These are phyloP conservation scores for Candida sonorensis DNA, from an alignment of 805 yeast species.

Conservation along the genomic window DNA sequence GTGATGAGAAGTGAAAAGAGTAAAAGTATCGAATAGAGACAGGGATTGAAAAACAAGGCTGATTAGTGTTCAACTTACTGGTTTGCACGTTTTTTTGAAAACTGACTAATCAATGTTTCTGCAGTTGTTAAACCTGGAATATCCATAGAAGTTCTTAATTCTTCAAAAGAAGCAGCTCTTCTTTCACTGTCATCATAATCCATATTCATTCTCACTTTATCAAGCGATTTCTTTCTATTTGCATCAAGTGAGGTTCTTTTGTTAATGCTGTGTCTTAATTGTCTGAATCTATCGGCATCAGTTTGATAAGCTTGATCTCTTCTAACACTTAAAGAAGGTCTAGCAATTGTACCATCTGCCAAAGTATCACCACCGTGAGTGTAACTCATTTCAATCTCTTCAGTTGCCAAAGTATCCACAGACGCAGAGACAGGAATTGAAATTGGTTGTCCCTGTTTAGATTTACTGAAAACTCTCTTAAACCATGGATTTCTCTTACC, in stretches of 20 bases:
- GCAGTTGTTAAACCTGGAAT: constrained; percentile 31
- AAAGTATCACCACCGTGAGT: constrained; percentile 12
- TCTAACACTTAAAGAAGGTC: constrained; percentile 24
- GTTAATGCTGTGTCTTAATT: constrained; percentile 11
- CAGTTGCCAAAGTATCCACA: constrained; percentile 34
- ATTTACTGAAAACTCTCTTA: constrained; percentile 29
- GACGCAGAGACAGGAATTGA: constrained; percentile 29
- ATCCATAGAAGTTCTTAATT: constrained; percentile 32
- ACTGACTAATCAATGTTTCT: constrained; percentile 24
- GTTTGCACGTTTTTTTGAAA: constrained; percentile 8
- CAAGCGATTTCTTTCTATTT: constrained; percentile 18
- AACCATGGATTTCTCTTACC: constrained; percentile 33
- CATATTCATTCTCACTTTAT: constrained; percentile 16
- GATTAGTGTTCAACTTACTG: too few species aligned
- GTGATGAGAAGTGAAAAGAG: background rate
- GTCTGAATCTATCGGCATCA: constrained; percentile 17
- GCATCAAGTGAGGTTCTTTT: constrained; percentile 15
- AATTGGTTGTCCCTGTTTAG: constrained; percentile 19
- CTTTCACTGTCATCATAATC: constrained; percentile 14
- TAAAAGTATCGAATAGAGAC: background rate
- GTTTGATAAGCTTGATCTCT: constrained; percentile 13
- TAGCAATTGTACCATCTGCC: constrained; percentile 26
- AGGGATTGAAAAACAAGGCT: too few species aligned
- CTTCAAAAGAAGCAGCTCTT: constrained; percentile 18
- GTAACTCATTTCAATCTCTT: constrained; percentile 44